Evolutionary conservation across 495 filamentous ascomycete genomes (phyloP).

Genomic region (Neurospora tetrasperma): DNA sequence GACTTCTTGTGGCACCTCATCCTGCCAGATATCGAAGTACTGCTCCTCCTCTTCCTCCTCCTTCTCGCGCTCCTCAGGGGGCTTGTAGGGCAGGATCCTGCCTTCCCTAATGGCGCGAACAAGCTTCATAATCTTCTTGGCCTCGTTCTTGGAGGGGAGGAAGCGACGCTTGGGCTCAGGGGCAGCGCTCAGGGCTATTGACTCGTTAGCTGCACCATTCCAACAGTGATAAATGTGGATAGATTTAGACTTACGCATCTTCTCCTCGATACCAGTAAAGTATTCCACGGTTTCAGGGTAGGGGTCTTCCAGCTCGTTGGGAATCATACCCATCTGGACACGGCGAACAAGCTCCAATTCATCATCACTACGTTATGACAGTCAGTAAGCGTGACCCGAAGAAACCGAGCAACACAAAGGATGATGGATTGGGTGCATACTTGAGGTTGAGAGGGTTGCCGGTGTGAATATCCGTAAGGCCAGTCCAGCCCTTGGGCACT

Average conservation of each 20-base stretch:
- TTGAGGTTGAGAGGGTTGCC: slow-evolving; percentile 77
- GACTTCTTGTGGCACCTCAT: slow-evolving; percentile 72
- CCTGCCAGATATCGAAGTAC: slow-evolving; percentile 87
- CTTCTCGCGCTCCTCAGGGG: slow-evolving; percentile 63
- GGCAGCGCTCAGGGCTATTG: slow-evolving; percentile 63
- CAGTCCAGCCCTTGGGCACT: slow-evolving; percentile 96
- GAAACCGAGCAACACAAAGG: neutral
- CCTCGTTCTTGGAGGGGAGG: slow-evolving; percentile 94
- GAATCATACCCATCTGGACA: slow-evolving; percentile 82
- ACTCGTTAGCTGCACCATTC: slow-evolving; percentile 1
- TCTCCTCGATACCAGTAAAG: slow-evolving; percentile 80
- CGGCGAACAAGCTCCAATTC: slow-evolving; percentile 83
- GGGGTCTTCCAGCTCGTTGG: slow-evolving; percentile 79
- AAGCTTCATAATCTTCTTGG: slow-evolving; percentile 95
- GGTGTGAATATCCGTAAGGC: slow-evolving; percentile 83
- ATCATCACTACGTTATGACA: slow-evolving; percentile 45
- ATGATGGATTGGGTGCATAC: neutral
- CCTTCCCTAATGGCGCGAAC: slow-evolving; percentile 93
- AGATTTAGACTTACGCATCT: slow-evolving; percentile 51
- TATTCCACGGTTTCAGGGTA: slow-evolving; percentile 90
- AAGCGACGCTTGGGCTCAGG: slow-evolving; percentile 95
- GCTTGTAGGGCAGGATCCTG: slow-evolving; percentile 82
- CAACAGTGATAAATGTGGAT: neutral
- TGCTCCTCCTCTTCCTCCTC: slow-evolving; percentile 56
- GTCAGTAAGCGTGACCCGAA: neutral